Conservation (phyloP, 23 red algal genomes). For the Gracilaria gracilis region DNA sequence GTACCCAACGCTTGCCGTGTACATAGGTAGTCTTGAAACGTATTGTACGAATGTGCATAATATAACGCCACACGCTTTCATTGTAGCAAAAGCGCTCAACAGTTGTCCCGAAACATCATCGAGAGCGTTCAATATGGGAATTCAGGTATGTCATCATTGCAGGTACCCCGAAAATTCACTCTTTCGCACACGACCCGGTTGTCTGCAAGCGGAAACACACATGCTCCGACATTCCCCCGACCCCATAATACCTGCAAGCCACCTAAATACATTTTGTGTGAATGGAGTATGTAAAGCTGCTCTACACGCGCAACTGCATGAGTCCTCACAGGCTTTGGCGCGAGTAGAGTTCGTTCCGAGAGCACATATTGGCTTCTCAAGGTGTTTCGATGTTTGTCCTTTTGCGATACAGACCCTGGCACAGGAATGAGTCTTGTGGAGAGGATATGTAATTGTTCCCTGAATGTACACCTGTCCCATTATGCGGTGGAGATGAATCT, state of each 20-base stretch:
- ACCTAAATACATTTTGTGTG: constrained; percentile 1
- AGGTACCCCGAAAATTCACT: constrained; percentile 27
- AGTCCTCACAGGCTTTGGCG: constrained; percentile 18
- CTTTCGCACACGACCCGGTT: constrained; percentile 13
- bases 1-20: too few relatives aligned
- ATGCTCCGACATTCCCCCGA: constrained; percentile 8
- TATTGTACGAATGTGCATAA: too few relatives aligned
- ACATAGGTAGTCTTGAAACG: too few relatives aligned
- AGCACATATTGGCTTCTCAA: constrained; percentile 1
- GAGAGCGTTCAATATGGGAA: too few relatives aligned
- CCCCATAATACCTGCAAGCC: background rate
- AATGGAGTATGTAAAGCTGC: background rate
- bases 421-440: constrained; percentile 14
- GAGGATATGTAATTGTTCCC: constrained; percentile 9
- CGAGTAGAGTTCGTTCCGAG: constrained; percentile 35
- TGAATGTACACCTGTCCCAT: constrained; percentile 19
- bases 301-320: constrained; percentile 24
- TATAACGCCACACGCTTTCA: too few relatives aligned
- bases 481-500: background rate
- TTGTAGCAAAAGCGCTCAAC: too few relatives aligned
- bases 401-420: constrained; percentile 18
- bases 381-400: background rate
- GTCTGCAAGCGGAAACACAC: constrained; percentile 26
- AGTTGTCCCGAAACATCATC: too few relatives aligned
- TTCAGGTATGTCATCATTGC: too few relatives aligned